These are phyloP conservation scores for Massarina eburnea DNA, from an alignment of 2,329 filamentous ascomycete genomes.

Conservation along the genomic window DNA sequence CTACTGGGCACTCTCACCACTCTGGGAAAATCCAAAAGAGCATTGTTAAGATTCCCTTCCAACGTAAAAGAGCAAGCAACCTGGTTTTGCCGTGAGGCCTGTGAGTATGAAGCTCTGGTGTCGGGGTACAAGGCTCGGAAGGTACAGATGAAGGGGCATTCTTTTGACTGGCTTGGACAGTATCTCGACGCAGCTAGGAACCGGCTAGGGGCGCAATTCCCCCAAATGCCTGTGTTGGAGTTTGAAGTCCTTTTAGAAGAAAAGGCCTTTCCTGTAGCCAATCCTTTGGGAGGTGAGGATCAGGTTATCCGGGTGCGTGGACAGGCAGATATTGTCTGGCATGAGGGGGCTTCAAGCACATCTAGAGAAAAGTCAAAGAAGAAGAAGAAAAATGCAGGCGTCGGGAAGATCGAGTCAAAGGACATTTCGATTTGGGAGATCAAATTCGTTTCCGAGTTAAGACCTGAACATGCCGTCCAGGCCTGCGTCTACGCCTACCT, in stretches of 20 bases:
- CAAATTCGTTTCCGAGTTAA: conserved; percentile 9
- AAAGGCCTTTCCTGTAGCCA: conserved; percentile 2
- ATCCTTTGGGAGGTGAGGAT: conserved; percentile 5
- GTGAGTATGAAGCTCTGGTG: conserved; percentile 6
- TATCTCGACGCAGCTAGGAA: conserved; percentile 5
- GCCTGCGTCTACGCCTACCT: conserved; percentile 11
- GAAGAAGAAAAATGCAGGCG: not conserved
- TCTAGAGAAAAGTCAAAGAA: not conserved
- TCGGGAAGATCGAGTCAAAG: not conserved
- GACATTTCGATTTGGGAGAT: conserved; percentile 9
- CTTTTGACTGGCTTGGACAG: conserved; percentile 9
- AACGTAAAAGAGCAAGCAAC: conserved; percentile 3
- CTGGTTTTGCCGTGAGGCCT: conserved; percentile 11
- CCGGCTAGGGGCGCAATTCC: conserved; percentile 6
- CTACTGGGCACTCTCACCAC: conserved; percentile 10
- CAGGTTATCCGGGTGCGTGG: not conserved
- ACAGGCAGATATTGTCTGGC: conserved; percentile 7
- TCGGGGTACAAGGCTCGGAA: conserved; percentile 8
- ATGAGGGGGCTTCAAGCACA: not conserved
- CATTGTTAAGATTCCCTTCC: no score
- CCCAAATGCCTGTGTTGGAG: not conserved
- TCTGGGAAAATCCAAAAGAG: not conserved
- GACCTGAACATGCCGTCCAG: conserved; percentile 9
- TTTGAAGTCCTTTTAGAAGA: conserved; percentile 10
- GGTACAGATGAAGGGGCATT: conserved; percentile 10